Percentiles rank a stretch among this genome's conserved stretches.
These are phyloP conservation scores for Hydnum rufescens DNA, from an alignment of 768 basidiomycete species.

Conservation along the genomic window DNA sequence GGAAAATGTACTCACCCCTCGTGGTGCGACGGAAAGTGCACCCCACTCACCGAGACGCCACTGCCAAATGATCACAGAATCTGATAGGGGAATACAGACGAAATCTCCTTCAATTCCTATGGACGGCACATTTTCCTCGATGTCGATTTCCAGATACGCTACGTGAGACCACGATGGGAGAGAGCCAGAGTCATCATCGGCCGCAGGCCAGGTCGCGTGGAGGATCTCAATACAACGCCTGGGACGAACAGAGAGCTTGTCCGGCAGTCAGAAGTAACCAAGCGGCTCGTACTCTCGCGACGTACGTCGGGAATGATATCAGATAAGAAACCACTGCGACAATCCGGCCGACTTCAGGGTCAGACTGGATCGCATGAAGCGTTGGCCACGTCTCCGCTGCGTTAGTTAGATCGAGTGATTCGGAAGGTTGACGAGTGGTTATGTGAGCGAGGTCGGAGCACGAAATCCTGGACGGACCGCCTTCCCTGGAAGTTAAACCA, in stretches of 20 bases:
- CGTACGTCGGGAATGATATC: not conserved
- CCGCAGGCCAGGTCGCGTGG: not conserved
- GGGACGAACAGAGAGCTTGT: too few relatives aligned
- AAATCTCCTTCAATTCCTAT: not conserved
- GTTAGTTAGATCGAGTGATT: not conserved
- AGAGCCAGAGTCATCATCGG: not conserved
- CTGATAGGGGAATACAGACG: not conserved
- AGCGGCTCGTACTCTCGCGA: too few relatives aligned
- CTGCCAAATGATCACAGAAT: not conserved
- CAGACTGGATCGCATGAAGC: not conserved
- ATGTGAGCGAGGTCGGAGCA: not conserved
- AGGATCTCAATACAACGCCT: not conserved
- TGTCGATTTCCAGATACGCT: not conserved
- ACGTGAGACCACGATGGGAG: not conserved
- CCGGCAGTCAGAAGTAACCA: too few relatives aligned
- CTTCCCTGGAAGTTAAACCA: not conserved
- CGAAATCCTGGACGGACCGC: not conserved
- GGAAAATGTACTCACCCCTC: not conserved
- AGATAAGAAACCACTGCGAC: not conserved
- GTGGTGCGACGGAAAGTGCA: not conserved
- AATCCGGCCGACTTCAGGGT: not conserved
- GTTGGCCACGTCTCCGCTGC: not conserved
- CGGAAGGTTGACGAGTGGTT: not conserved
- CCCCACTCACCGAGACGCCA: not conserved
- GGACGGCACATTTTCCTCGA: not conserved